Conservation (phyloP, 441 rosid species). For the Corymbia citriodora region DNA sequence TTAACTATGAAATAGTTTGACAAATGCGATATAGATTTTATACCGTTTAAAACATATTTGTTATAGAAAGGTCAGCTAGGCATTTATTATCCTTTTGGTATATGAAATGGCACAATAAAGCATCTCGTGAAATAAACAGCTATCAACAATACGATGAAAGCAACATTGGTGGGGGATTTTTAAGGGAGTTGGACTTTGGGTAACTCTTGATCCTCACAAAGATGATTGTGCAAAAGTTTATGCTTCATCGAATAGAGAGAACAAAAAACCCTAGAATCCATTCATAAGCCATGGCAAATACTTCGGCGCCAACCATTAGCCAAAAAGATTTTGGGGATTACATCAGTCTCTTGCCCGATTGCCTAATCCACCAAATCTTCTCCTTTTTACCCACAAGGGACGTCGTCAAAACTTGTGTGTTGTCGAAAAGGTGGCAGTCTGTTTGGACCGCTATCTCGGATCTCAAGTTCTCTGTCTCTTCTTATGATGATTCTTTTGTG, state of each 20-base stretch:
- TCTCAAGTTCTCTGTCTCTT: not conserved
- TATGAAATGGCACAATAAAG: not conserved
- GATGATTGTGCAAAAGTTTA: not conserved
- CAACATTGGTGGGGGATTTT: not conserved
- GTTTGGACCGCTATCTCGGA: not conserved
- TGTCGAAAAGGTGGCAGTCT: not conserved
- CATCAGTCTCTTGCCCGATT: not conserved
- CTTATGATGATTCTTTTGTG: not conserved
- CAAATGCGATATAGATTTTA: not conserved
- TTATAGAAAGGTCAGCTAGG: not conserved
- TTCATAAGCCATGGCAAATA: not conserved
- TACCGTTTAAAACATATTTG: not conserved
- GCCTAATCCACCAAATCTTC: not conserved
- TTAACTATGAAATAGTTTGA: not conserved
- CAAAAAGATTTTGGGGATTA: not conserved
- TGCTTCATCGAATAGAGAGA: not conserved
- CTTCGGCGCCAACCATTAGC: not conserved
- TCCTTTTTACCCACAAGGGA: not conserved
- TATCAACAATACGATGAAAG: accelerated
- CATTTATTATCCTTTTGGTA: not conserved
- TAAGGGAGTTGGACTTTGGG: not conserved
- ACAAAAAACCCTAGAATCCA: not conserved
- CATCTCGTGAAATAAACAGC: not conserved
- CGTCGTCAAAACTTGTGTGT: not conserved
- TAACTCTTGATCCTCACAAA: not conserved